phyloP scores from a whole-genome alignment of 2,329 filamentous ascomycete genomes.

The Xylariaceae sp. region DNA sequence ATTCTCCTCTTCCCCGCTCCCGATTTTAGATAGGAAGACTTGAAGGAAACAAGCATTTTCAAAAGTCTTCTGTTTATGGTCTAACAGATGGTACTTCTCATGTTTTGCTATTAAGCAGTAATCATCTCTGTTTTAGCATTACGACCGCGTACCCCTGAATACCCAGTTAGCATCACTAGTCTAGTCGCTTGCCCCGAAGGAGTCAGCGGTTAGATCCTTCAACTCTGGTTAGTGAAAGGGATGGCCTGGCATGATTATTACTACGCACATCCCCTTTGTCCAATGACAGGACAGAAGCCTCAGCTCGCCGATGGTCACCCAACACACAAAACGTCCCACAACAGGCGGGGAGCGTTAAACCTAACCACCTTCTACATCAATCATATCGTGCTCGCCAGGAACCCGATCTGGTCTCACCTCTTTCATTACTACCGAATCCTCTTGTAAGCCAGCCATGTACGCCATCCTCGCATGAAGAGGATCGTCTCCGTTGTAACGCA shows the following conservation, averaged over 20 bases:
- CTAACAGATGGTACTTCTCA: slow-evolving; percentile 9
- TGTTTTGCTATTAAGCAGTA: not conserved
- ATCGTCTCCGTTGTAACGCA: slow-evolving; percentile 9
- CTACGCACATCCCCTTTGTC: slow-evolving; percentile 25
- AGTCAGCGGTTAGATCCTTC: slow-evolving; percentile 25
- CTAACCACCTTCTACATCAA: slow-evolving; percentile 1
- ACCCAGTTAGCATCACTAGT: slow-evolving; percentile 10
- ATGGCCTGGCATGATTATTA: slow-evolving; percentile 24
- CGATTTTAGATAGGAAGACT: slow-evolving; percentile 4
- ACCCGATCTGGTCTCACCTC: slow-evolving; percentile 19
- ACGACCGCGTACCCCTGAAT: slow-evolving; percentile 10
- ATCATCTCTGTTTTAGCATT: not conserved
- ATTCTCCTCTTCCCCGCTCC: not conserved
- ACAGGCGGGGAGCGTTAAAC: not conserved
- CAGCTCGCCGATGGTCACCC: slow-evolving; percentile 21
- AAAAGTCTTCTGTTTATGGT: not conserved
- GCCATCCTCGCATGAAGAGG: slow-evolving; percentile 26
- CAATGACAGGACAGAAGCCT: slow-evolving; percentile 23
- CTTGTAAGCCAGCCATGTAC: slow-evolving; percentile 22
- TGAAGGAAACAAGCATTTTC: not conserved
- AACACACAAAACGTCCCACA: slow-evolving; percentile 12
- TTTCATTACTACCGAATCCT: slow-evolving; percentile 14
- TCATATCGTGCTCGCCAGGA: slow-evolving; percentile 15
- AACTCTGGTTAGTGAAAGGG: slow-evolving; percentile 18
- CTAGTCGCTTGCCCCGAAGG: slow-evolving; percentile 25